Conservation (phyloP, 371 early-diverging fungal genomes). For the Mortierella sp. region DNA sequence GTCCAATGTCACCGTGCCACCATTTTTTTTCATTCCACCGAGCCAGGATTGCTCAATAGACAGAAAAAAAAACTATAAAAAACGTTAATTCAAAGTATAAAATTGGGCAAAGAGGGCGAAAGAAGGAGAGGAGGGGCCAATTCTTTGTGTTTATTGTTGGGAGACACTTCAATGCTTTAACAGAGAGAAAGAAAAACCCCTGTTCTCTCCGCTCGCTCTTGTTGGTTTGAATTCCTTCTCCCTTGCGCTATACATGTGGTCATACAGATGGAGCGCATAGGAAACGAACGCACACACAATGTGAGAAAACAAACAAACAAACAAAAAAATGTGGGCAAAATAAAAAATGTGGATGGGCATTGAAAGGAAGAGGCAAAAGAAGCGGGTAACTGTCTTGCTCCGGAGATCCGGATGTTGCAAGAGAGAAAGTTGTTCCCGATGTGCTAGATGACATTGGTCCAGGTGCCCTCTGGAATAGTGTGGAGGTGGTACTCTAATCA, state of each 20-base stretch:
- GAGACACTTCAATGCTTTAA: neutral
- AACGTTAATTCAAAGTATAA: constrained; percentile 2
- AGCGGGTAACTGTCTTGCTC: constrained; percentile 5
- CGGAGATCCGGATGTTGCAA: neutral
- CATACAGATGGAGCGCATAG: constrained; percentile 4
- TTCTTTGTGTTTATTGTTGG: neutral
- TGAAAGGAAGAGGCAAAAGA: neutral
- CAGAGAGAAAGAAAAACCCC: neutral
- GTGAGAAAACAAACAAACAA: too few species aligned
- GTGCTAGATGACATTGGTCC: neutral
- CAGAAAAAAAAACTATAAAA: constrained; percentile 15
- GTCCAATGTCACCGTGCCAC: constrained; percentile 36
- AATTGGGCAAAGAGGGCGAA: neutral
- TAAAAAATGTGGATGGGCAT: neutral
- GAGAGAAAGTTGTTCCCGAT: neutral
- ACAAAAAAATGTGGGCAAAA: constrained; percentile 4
- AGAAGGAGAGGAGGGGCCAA: neutral
- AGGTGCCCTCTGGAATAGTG: neutral
- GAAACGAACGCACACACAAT: neutral
- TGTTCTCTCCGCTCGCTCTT: constrained; percentile 21
- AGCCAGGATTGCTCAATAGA: constrained; percentile 23
- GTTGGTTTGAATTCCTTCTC: too few species aligned
- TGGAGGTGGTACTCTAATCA: neutral
- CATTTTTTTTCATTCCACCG: constrained; percentile 45
- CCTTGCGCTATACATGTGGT: constrained; percentile 13